Conservation (phyloP, 148 eudicot species). For the Nyssa sinensis region DNA sequence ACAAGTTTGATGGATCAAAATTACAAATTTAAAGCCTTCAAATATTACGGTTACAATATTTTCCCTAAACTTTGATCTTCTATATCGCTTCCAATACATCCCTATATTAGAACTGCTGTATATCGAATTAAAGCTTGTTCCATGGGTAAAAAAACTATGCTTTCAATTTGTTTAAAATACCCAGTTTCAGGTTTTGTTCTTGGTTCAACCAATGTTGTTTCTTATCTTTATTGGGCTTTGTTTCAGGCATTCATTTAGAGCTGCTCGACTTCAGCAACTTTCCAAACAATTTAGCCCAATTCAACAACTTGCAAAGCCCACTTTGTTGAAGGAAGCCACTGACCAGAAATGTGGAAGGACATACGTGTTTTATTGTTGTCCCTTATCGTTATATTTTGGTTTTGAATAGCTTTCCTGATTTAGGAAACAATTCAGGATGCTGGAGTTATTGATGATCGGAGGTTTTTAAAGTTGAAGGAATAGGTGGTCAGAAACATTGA, state of each 20-base stretch:
- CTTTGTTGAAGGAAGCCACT: slow-evolving; percentile 76
- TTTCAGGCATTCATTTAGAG: slow-evolving; percentile 56
- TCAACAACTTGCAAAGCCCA: slow-evolving; percentile 74
- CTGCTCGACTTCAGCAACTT: slow-evolving; percentile 72
- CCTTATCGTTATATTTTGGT: neutral
- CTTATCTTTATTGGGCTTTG: slow-evolving; percentile 1
- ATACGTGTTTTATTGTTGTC: neutral
- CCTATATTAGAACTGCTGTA: too few relatives aligned
- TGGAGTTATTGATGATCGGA: slow-evolving; percentile 73
- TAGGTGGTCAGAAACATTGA: slow-evolving; percentile 58
- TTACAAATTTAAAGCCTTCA: too few relatives aligned
- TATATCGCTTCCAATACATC: too few relatives aligned
- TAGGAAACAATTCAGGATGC: slow-evolving; percentile 59
- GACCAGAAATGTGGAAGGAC: slow-evolving; percentile 61
- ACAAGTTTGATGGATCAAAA: too few relatives aligned
- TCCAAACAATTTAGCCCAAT: slow-evolving; percentile 77
- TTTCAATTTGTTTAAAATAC: neutral
- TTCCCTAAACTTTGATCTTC: too few relatives aligned
- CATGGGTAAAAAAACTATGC: slow-evolving; percentile 41
- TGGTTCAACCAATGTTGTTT: neutral
- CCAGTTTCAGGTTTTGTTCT: slow-evolving; percentile 2
- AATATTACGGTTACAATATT: too few relatives aligned
- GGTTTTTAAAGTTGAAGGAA: slow-evolving; percentile 82
- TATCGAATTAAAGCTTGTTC: slow-evolving; percentile 26
- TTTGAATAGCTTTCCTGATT: slow-evolving; percentile 21